Conservation (phyloP, 257 asterid genomes). For the Capsicum chinense region DNA sequence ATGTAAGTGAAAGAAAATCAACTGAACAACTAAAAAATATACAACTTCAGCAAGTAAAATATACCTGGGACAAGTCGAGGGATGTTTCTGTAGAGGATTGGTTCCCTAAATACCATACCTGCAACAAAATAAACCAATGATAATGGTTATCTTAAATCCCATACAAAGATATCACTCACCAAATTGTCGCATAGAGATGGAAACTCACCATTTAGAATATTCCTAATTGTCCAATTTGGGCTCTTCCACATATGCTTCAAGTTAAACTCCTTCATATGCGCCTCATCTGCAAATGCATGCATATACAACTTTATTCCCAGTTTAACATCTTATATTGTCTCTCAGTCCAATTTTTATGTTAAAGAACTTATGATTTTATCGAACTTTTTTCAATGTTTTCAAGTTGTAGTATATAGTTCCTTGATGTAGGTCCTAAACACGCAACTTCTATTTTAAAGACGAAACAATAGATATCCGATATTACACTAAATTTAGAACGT, state of each 20-base stretch:
- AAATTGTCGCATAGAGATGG: not conserved
- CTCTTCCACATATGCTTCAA: slow-evolving; percentile 96
- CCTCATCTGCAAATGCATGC: slow-evolving; percentile 66
- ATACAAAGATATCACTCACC: not conserved
- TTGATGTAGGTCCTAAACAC: not conserved
- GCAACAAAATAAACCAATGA: slow-evolving; percentile 29
- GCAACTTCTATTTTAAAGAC: not conserved
- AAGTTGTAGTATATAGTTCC: not conserved
- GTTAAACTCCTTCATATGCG: slow-evolving; percentile 79
- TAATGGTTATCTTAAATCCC: not conserved
- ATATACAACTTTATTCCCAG: not conserved
- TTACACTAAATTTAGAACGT: not conserved
- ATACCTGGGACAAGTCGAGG: slow-evolving; percentile 95
- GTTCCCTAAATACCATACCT: slow-evolving; percentile 99
- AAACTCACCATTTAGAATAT: slow-evolving; percentile 83
- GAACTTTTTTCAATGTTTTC: not conserved
- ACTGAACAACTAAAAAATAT: not conserved
- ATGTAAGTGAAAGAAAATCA: not conserved
- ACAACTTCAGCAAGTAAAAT: slow-evolving; percentile 25
- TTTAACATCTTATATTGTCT: not conserved
- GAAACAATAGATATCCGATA: not conserved
- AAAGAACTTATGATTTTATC: not conserved
- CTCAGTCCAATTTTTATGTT: not conserved
- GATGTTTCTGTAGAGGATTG: slow-evolving; percentile 89
- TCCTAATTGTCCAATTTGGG: slow-evolving; percentile 98